Evolutionary conservation across 192 early-diverging fungal species (phyloP).

Genomic region (Coemansia sp.): DNA sequence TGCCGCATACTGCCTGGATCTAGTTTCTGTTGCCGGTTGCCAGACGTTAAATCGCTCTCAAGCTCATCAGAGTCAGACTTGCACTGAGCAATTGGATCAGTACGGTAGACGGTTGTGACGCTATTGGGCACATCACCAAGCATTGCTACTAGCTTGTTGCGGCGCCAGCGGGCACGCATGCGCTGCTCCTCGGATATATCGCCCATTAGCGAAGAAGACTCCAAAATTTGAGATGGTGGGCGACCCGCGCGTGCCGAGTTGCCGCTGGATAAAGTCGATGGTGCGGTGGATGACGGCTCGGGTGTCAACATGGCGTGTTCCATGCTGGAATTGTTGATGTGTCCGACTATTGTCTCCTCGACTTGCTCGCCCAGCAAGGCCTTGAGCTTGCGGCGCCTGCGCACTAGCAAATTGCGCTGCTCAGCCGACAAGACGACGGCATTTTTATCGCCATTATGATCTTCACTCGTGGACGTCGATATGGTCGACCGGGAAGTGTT

Average conservation of each 20-base stretch:
- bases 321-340: not conserved
- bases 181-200: slow-evolving; percentile 22
- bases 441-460: not conserved
- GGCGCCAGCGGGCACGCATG: slow-evolving; percentile 31
- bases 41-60: not conserved
- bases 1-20: not conserved
- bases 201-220: not conserved
- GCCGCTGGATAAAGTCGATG: not conserved
- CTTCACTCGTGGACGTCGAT: not conserved
- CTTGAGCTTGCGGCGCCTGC: slow-evolving; percentile 61
- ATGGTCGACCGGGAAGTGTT: slow-evolving; percentile 14
- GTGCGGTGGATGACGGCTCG: not conserved
- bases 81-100: not conserved
- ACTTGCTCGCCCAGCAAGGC: slow-evolving; percentile 62
- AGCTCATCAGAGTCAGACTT: not conserved
- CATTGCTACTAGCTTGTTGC: slow-evolving; percentile 33
- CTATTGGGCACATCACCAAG: slow-evolving; percentile 34
- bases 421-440: slow-evolving; percentile 42
- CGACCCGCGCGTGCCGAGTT: slow-evolving; percentile 14
- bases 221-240: slow-evolving; percentile 11
- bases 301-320: not conserved
- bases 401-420: slow-evolving; percentile 60
- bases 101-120: slow-evolving; percentile 17
- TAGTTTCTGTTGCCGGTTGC: not conserved
- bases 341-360: slow-evolving; percentile 47